A percentile compares a stretch with the other conserved stretches of the same genome.
These are phyloP conservation scores for Globisporangium cystogenes DNA, from an alignment of 352 stramenopile species.

Conservation along the genomic window DNA sequence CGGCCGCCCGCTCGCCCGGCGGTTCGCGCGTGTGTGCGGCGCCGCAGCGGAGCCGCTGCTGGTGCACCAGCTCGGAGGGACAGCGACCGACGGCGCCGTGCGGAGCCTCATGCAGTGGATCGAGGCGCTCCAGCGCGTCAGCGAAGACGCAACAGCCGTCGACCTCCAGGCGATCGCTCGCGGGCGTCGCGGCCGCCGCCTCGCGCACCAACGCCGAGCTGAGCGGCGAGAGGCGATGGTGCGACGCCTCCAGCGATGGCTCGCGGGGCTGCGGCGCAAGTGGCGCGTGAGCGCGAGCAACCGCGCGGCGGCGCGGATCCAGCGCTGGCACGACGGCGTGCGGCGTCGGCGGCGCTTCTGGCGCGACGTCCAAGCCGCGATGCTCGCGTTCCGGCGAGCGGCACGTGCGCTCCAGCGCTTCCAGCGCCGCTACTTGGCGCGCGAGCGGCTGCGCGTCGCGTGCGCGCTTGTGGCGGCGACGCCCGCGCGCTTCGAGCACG, in stretches of 20 bases:
- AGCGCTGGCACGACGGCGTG: conserved; percentile 19
- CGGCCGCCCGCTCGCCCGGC: not conserved
- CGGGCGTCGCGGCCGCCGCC: conserved; percentile 8
- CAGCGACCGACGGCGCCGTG: not conserved
- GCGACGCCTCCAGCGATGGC: conserved; percentile 20
- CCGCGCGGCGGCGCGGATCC: conserved; percentile 16
- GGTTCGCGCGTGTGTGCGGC: conserved; percentile 14
- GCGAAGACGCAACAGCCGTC: conserved; percentile 10
- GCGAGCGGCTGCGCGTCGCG: conserved; percentile 2
- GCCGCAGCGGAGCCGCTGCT: not conserved
- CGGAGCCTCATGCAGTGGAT: conserved; percentile 16
- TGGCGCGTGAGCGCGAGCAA: conserved; percentile 14
- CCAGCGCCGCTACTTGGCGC: not conserved
- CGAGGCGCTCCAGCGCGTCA: conserved; percentile 7
- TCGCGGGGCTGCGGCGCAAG: conserved; percentile 13
- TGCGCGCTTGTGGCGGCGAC: conserved; percentile 12
- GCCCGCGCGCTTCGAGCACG: conserved; percentile 17
- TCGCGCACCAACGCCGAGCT: conserved; percentile 15
- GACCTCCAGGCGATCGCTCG: conserved; percentile 15
- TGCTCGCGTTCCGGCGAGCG: conserved; percentile 6
- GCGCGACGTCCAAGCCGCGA: conserved; percentile 12
- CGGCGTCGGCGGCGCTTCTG: conserved; percentile 16
- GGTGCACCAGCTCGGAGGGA: not conserved
- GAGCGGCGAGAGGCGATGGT: conserved; percentile 13
- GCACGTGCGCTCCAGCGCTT: not conserved